Evolutionary conservation across 768 basidiomycete genomes (phyloP).

Genomic region (Phlebiopsis flavidoalba): DNA sequence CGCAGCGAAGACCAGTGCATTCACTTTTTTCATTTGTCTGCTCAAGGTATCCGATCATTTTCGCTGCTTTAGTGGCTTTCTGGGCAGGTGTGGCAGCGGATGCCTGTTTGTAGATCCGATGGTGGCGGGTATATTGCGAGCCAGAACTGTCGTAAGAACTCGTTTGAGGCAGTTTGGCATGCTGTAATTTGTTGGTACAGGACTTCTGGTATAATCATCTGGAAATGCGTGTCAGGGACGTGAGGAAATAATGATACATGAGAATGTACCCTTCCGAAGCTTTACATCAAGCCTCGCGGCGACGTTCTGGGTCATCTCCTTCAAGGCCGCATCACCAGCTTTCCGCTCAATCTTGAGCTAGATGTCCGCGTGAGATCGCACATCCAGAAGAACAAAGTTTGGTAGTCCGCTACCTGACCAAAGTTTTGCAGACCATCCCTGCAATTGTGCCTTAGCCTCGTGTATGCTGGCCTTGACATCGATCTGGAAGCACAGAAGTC

Average conservation of each 20-base stretch:
- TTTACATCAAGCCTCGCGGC: constrained; percentile 63
- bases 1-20: constrained; percentile 64
- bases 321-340: constrained; percentile 61
- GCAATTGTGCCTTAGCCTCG: constrained; percentile 42
- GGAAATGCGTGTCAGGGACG: neutral
- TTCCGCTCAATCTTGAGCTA: constrained; percentile 68
- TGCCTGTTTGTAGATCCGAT: constrained; percentile 47
- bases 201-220: constrained; percentile 79
- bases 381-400: neutral
- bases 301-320: constrained; percentile 77
- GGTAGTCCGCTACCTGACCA: constrained; percentile 40
- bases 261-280: constrained; percentile 53
- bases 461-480: constrained; percentile 44
- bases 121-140: constrained; percentile 75
- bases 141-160: constrained; percentile 97
- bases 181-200: constrained; percentile 81
- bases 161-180: constrained; percentile 90
- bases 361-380: neutral
- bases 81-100: constrained; percentile 56
- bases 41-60: constrained; percentile 81
- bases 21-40: constrained; percentile 81
- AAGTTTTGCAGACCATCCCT: constrained; percentile 56
- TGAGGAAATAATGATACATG: neutral
- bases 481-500: constrained; percentile 17
- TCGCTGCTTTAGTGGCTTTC: constrained; percentile 70